Base-by-base conservation (phyloP, 495 filamentous ascomycete species). In the Penicillium egyptiacum region DNA sequence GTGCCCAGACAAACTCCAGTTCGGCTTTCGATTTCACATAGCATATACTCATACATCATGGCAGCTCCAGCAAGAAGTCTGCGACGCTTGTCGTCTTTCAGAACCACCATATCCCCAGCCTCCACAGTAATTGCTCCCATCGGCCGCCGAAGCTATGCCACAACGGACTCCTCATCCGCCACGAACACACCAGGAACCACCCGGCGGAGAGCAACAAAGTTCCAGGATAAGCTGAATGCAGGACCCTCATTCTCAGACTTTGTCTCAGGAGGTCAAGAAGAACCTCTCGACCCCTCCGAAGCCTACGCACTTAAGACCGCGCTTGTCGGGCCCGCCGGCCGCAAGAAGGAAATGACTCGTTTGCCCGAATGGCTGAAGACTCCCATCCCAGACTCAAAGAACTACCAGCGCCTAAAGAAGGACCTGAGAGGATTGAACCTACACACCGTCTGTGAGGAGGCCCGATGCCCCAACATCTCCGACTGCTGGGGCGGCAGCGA, bases 381-480 rank as follows among this genome's bases (percentile, higher is more conserved):
- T 0, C 89, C 92, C 2, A 92, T 98, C 52, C 95, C 94, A 0
- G 80, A 82, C 31, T 83, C 86, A 23, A 85, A 89, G 58, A 92
- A 95, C 73, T 97, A 86, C 78, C 94, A 92, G 75, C 89, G 90
- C 60, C 92, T 98, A 70, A 96, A 96, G 78, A 83, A 86, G 46
- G 94, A 98, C 74, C 78, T 98, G 54, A 84, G 94, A 30, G 94
- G 94, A 4, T 77, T 98, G 54, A 87, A 87, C 51, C 76, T 98
- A 35, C 92, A 97, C 69, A 98, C 94, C 7, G 94, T 98, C 14
- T 98, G 94, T 71, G 94, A 98, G 75, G 95, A 98, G 75, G 94
- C 94, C 16, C 83, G 92, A 30, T 98, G 94, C 70, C 94, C 94
- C 41, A 98, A 98, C 70, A 98, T 98, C 50, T 90, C 87, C 59